Percentiles rank a stretch among this genome's conserved stretches.
These are phyloP conservation scores for Discostella stelligera DNA, from an alignment of 352 stramenopile genomes.

Conservation along the genomic window DNA sequence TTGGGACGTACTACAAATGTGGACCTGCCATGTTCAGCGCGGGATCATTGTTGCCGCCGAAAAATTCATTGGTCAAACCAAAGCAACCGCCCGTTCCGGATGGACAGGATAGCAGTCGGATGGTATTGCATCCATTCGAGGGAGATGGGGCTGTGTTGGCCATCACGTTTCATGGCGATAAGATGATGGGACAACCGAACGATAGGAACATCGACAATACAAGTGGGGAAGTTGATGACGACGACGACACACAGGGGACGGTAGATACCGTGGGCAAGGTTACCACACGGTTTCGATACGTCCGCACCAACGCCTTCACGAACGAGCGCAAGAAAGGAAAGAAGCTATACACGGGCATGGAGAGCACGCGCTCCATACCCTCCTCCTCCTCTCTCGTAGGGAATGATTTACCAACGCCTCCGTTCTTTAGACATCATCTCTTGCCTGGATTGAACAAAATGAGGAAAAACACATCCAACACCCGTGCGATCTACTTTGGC, in stretches of 20 bases:
- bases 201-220: background rate
- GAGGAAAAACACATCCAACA: conserved; percentile 82
- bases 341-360: conserved; percentile 74
- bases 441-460: conserved; percentile 75
- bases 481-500: conserved; percentile 75
- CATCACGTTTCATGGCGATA: conserved; percentile 64
- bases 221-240: conserved; percentile 2
- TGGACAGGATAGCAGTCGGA: conserved; percentile 59
- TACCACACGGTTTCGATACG: conserved; percentile 62
- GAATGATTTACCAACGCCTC: conserved; percentile 62
- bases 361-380: conserved; percentile 55
- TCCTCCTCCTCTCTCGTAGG: conserved; percentile 21
- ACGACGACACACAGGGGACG: background rate
- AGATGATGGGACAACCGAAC: background rate
- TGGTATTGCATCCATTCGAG: conserved; percentile 76
- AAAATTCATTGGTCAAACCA: conserved; percentile 73
- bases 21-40: conserved; percentile 79
- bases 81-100: conserved; percentile 67
- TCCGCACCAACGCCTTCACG: conserved; percentile 74
- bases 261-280: conserved; percentile 21
- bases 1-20: conserved; percentile 70
- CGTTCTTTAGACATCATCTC: conserved; percentile 73
- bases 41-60: conserved; percentile 67
- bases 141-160: conserved; percentile 72
- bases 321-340: conserved; percentile 78